Base-by-base conservation (phyloP, 148 eudicot species). In the Talinum fruticosum region DNA sequence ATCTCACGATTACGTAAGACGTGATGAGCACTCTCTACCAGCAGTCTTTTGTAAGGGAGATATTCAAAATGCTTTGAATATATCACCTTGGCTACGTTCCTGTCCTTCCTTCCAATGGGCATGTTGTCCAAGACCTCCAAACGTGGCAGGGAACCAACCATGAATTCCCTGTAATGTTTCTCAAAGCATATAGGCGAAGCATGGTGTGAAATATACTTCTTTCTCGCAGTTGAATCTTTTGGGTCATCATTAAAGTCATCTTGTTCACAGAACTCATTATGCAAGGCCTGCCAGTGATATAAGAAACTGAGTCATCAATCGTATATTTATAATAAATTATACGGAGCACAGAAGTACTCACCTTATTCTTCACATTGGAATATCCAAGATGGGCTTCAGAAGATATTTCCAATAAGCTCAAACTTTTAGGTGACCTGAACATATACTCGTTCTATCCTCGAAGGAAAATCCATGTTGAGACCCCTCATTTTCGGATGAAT, bases 121-220 rank as follows among this genome's bases (percentile, higher is more conserved):
- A 89, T 78, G 81, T 92, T 87, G 80, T 95, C 98, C 41, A 95
- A 84, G 83, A 88, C 83, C 72, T 84, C 80, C 75, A 95, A 77
- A 38, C 59, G 76, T 28, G 96, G 92, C 68, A 92, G 82, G 72
- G 96, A 89, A 84, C 91, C 87, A 78, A 92, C 81, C 89, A 89
- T 79, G 86, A 82, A 95, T 61, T 88, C 97, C 79, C 98, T 85
- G 59, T 92, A 95, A 81, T 89, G 82, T 83, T 87, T 95, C 80
- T 92, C 90, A 73, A 82, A 91, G 88, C 97, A 95, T 84, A 95
- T 79, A 53, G 96, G 97, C 33, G 98, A 92, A 70, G 97, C 86
- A 82, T 95, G 89, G 85, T 85, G 86, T 71, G 90, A 86, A 35
- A 87, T 83, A 77, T 83, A 89, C 83, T 84, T 85, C 59, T 78